Percentiles rank a stretch among this genome's conserved stretches.
Evolutionary conservation across 441 rosid genomes (phyloP).

Genomic region (Eutrema salsugineum): DNA sequence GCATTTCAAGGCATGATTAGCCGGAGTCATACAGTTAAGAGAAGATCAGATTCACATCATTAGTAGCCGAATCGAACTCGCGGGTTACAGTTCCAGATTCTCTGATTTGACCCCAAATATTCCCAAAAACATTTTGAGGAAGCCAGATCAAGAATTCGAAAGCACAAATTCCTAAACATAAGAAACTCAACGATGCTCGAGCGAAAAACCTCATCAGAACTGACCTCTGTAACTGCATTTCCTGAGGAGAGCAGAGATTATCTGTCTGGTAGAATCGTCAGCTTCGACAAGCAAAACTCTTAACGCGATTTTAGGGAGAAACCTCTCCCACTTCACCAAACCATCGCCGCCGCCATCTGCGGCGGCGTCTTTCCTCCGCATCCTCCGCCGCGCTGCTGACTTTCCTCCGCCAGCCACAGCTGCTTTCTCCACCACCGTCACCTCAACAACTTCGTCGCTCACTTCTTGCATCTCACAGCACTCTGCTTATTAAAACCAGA

Average conservation of each 20-base stretch:
- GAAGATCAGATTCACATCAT: not conserved
- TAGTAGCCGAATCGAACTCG: slow-evolving; percentile 7
- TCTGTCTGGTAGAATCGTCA: slow-evolving; percentile 93
- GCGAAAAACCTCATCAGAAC: slow-evolving; percentile 13
- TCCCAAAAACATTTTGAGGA: not conserved
- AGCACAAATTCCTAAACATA: not conserved
- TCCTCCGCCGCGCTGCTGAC: slow-evolving; percentile 14
- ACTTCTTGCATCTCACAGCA: slow-evolving; percentile 27
- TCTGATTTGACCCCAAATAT: not conserved
- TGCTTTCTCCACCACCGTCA: slow-evolving; percentile 19
- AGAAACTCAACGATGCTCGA: not conserved
- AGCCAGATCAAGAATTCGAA: not conserved
- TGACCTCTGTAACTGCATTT: slow-evolving; percentile 86
- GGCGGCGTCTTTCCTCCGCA: slow-evolving; percentile 18
- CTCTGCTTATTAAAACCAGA: not conserved
- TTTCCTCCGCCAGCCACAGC: slow-evolving; percentile 19
- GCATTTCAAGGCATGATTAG: not conserved
- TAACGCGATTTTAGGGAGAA: slow-evolving; percentile 61
- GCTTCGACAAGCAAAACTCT: slow-evolving; percentile 88
- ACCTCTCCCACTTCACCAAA: slow-evolving; percentile 55
- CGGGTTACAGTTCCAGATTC: not conserved
- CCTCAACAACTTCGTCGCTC: slow-evolving; percentile 35
- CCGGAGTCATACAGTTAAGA: too few relatives aligned
- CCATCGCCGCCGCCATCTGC: slow-evolving; percentile 28
- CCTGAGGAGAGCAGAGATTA: slow-evolving; percentile 74